Evolutionary conservation across 306 rosid genomes (phyloP).

Genomic region (Arachis stenosperma): DNA sequence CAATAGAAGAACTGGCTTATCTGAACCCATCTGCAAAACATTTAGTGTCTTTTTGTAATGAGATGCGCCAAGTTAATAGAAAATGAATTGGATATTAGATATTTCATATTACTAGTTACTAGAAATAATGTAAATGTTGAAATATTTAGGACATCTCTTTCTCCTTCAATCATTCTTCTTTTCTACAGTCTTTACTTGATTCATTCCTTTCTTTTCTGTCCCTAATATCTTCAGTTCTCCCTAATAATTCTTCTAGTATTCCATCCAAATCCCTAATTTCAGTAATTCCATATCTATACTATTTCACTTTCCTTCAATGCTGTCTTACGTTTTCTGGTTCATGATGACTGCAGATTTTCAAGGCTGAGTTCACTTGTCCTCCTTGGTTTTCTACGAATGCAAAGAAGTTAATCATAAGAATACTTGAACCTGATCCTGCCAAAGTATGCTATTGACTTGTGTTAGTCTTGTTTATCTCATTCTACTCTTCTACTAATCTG

Average conservation of each 20-base stretch:
- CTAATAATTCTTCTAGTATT: too few species aligned
- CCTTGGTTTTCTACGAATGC: constrained; percentile 95
- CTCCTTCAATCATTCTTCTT: too few species aligned
- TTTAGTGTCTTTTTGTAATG: neutral
- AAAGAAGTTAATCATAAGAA: constrained; percentile 81
- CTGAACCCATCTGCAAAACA: constrained; percentile 1
- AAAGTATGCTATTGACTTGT: constrained; percentile 58
- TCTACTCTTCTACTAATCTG: constrained; percentile 13
- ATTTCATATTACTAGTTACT: too few species aligned
- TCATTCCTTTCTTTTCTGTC: too few species aligned
- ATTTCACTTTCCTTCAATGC: neutral
- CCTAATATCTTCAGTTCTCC: too few species aligned
- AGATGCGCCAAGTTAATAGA: too few species aligned
- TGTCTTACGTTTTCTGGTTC: constrained; percentile 20
- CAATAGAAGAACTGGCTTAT: neutral
- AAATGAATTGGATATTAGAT: too few species aligned
- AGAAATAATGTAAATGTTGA: too few species aligned
- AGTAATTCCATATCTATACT: too few species aligned
- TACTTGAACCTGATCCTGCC: constrained; percentile 86
- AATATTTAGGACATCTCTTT: too few species aligned
- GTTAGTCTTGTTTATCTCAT: constrained; percentile 1
- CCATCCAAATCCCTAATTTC: too few species aligned
- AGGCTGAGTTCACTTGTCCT: constrained; percentile 83
- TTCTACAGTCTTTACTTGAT: too few species aligned
- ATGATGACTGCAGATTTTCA: constrained; percentile 68